Evolutionary conservation across 1,284 basidiomycete genomes (phyloP).

Genomic region (Ganoderma boninense): DNA sequence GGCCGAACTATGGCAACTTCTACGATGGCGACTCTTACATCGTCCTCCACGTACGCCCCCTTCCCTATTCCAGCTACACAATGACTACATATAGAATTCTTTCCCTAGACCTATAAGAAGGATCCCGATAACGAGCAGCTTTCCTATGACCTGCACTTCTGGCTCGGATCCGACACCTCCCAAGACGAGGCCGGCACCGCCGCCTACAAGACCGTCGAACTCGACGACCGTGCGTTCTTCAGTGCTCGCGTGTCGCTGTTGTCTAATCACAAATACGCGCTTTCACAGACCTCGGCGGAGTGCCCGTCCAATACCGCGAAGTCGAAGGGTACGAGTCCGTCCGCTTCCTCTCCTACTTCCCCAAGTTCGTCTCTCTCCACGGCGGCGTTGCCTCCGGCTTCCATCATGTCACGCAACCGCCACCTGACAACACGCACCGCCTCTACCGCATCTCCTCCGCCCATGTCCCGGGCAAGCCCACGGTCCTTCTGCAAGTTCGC

Average conservation of each 20-base stretch:
- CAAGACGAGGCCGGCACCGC: constrained; percentile 73
- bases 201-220: constrained; percentile 73
- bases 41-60: constrained; percentile 57
- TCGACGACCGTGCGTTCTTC: constrained; percentile 64
- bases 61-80: not conserved
- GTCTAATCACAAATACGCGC: not conserved
- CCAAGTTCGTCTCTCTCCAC: constrained; percentile 57
- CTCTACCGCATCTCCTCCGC: constrained; percentile 55
- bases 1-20: constrained; percentile 60
- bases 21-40: constrained; percentile 75
- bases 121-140: constrained; percentile 54
- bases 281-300: constrained; percentile 57
- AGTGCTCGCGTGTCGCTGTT: too few relatives aligned
- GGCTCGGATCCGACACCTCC: constrained; percentile 66
- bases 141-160: constrained; percentile 71
- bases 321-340: constrained; percentile 64
- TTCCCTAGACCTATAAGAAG: constrained; percentile 61
- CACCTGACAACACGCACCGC: constrained; percentile 51
- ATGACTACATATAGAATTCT: not conserved
- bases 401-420: constrained; percentile 61
- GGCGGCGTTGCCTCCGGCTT: constrained; percentile 70
- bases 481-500: constrained; percentile 52
- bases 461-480: constrained; percentile 14
- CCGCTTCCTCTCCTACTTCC: constrained; percentile 67
- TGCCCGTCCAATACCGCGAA: constrained; percentile 68